phyloP scores from a whole-genome alignment of 2,329 filamentous ascomycete genomes.

The Neonectria hederae region DNA sequence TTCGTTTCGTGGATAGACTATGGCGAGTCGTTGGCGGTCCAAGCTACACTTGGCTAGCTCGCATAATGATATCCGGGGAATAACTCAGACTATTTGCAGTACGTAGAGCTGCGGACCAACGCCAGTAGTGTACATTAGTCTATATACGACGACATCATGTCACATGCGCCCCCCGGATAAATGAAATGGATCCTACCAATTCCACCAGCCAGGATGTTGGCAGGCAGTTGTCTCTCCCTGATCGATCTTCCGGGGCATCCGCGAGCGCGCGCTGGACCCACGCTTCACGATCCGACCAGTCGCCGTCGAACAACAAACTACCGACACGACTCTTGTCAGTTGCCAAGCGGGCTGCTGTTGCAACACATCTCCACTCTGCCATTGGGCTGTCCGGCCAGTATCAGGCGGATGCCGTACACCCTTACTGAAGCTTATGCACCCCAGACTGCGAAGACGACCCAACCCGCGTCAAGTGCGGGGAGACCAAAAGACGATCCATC shows the following conservation, averaged over 20 bases:
- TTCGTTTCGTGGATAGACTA: not conserved
- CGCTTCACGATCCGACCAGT: constrained; percentile 6
- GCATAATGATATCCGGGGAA: constrained; percentile 25
- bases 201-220: constrained; percentile 19
- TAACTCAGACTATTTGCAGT: not conserved
- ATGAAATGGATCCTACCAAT: constrained; percentile 15
- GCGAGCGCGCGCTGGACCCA: constrained; percentile 8
- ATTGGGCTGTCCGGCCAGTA: constrained; percentile 30
- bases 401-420: constrained; percentile 9
- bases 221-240: constrained; percentile 16
- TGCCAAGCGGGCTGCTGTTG: constrained; percentile 13
- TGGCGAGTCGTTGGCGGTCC: not conserved
- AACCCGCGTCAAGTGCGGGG: constrained; percentile 29
- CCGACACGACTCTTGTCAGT: constrained; percentile 20
- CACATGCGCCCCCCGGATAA: constrained; percentile 32
- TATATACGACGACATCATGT: not conserved
- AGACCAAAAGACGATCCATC: constrained; percentile 8
- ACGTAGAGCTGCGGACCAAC: not conserved
- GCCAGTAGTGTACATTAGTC: too few relatives aligned
- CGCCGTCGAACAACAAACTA: constrained; percentile 11
- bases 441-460: constrained; percentile 17
- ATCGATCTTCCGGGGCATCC: constrained; percentile 36
- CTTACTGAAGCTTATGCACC: constrained; percentile 19
- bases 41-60: not conserved
- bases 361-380: constrained; percentile 8